Evolutionary conservation across 2,329 filamentous ascomycete species (phyloP), one percentile per base, ranked within the genome.

Genomic region (Arthrobotrys sphaeroides): DNA sequence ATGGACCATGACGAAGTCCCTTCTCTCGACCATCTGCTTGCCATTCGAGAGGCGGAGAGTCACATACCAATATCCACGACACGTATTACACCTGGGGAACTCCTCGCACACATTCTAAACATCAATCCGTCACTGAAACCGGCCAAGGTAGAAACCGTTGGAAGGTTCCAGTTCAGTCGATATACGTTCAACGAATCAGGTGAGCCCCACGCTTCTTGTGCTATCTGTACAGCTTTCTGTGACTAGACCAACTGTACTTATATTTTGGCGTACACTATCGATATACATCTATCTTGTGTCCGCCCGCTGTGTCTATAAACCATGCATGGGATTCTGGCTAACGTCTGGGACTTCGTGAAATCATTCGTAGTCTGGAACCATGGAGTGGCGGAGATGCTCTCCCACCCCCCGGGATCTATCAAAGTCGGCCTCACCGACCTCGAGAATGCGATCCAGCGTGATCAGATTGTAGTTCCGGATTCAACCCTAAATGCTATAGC

Each of bases 341-440:
- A 49, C 22, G 12, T 7, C 12, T 16, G 2, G 13, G 9, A 16
- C 7, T 43, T 10, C n/a, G n/a, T 6, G 10, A 22, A 43, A 2
- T n/a, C n/a, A 53, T 28, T n/a, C 13, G 10, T 68, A 74, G 70
- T 62, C 20, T 74, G 70, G 70, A 74, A 74, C 26, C 36, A 36
- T 2, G 70, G 70, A 5, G 10, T 74, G 10, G 53, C 70, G 4
- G 62, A 68, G n/a, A 68, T 68, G n/a, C 33, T 74, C 10, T 68
- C 70, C 18, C 62, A 57, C 10, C 28, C 70, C 7, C 31, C 31
- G 10, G 55, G 57, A 10, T 47, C 12, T 2, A 47, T 36, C 6
- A 38, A 40, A 1, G 26, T 38, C 28, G 49, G 40, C 1, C 24
- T 68, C 5, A n/a, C n/a, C 9, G 70, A 68, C 9, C 55, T 60